These are phyloP conservation scores for Aspergillus cristatus DNA, from an alignment of 495 filamentous ascomycete species.

Conservation along the genomic window DNA sequence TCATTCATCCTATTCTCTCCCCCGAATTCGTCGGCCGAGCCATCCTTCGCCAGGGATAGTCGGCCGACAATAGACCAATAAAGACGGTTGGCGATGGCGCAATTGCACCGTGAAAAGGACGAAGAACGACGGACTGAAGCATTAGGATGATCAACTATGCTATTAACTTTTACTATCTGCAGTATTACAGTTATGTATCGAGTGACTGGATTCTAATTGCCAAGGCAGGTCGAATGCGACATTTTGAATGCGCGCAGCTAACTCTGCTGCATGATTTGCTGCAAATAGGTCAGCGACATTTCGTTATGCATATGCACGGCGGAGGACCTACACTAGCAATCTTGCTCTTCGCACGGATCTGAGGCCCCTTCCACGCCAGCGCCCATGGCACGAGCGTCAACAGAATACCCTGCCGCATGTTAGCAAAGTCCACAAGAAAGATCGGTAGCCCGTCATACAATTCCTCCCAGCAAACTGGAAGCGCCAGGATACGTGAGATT, in stretches of 20 bases:
- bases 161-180: too few relatives aligned
- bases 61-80: too few relatives aligned
- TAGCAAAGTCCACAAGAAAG: neutral
- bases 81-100: conserved; percentile 22
- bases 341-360: conserved; percentile 61
- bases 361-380: conserved; percentile 63
- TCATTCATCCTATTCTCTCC: too few relatives aligned
- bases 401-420: conserved; percentile 32
- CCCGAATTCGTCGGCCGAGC: too few relatives aligned
- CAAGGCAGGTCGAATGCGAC: too few relatives aligned
- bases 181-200: too few relatives aligned
- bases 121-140: too few relatives aligned
- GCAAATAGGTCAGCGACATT: conserved; percentile 1
- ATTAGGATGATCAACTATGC: too few relatives aligned
- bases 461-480: conserved; percentile 58
- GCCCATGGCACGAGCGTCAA: conserved; percentile 74
- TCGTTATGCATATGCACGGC: too few relatives aligned
- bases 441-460: conserved; percentile 20
- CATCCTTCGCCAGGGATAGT: too few relatives aligned
- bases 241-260: too few relatives aligned
- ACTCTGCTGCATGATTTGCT: conserved; percentile 15
- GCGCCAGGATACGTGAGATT: conserved; percentile 55
- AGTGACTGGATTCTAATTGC: too few relatives aligned
- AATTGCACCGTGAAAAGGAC: conserved; percentile 10
- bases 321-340: conserved; percentile 51